Conservation (phyloP, 441 rosid species). For the Populus hybrid region DNA sequence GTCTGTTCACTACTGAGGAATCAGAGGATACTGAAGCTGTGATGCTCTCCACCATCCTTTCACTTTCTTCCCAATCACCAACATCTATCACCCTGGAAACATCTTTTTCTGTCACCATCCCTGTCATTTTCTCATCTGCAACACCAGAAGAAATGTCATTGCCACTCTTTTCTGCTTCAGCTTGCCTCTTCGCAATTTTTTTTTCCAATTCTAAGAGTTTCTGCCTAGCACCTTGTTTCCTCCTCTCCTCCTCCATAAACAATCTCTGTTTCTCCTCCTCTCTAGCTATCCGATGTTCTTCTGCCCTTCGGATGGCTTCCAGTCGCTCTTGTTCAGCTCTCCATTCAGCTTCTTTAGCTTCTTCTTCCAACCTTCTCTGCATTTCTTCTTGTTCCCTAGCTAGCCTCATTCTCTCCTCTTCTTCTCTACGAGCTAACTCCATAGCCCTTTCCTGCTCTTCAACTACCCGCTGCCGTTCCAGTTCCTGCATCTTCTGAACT, state of each 20-base stretch:
- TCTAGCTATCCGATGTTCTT: conserved; percentile 79
- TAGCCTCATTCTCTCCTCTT: conserved; percentile 72
- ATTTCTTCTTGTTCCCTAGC: conserved; percentile 78
- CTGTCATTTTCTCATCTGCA: conserved; percentile 49
- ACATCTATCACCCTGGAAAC: conserved; percentile 39
- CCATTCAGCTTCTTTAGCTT: conserved; percentile 83
- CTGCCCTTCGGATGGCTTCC: conserved; percentile 70
- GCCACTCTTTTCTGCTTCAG: conserved; percentile 49
- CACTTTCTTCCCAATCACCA: conserved; percentile 88
- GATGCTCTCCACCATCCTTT: conserved; percentile 89
- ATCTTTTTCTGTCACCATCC: conserved; percentile 49
- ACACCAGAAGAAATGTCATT: conserved; percentile 42
- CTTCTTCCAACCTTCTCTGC: conserved; percentile 74
- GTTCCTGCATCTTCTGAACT: conserved; percentile 96
- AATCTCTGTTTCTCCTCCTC: conserved; percentile 87
- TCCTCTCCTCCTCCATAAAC: conserved; percentile 89
- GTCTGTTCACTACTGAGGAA: conserved; percentile 51
- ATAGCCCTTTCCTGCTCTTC: conserved; percentile 87
- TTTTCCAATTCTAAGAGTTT: conserved; percentile 95
- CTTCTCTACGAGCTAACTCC: conserved; percentile 83
- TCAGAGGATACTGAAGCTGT: conserved; percentile 72
- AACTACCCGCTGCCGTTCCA: conserved; percentile 63
- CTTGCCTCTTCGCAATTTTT: conserved; percentile 80
- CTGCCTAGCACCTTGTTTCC: conserved; percentile 93
- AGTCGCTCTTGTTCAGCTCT: conserved; percentile 83